These are phyloP conservation scores for Beta corolliflora DNA, from an alignment of 179 eudicot genomes.

Conservation along the genomic window DNA sequence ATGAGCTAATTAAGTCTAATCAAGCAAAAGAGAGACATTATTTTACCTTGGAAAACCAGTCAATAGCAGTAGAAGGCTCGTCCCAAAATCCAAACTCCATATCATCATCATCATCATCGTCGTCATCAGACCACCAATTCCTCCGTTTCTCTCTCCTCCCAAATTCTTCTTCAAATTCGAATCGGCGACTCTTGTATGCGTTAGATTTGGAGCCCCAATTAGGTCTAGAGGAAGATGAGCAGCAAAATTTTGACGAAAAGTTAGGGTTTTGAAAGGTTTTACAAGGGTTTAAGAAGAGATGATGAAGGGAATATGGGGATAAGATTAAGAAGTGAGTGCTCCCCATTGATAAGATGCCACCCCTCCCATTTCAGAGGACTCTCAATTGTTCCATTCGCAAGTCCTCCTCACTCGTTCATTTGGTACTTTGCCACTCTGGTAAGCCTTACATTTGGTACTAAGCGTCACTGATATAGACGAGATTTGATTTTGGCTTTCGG, in stretches of 20 bases:
- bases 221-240: conserved; percentile 10
- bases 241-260: neutral
- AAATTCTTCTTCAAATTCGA: conserved; percentile 31
- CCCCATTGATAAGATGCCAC: conserved; percentile 20
- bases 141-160: conserved; percentile 39
- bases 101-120: conserved; percentile 12
- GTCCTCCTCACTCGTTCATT: no score
- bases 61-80: conserved; percentile 31
- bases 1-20: no score
- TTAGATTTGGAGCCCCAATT: conserved; percentile 30
- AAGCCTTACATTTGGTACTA: no score
- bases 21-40: neutral
- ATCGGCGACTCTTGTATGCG: conserved; percentile 25
- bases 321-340: conserved; percentile 16
- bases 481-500: no score
- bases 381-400: neutral
- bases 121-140: conserved; percentile 54
- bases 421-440: no score
- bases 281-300: conserved; percentile 10
- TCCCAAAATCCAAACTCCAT: conserved; percentile 37
- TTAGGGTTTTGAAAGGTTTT: conserved; percentile 16
- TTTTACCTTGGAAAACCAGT: conserved; percentile 46
- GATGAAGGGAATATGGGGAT: conserved; percentile 1
- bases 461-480: no score
- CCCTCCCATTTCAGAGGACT: neutral